Conservation (phyloP, 2,329 filamentous ascomycete genomes). For the Pestalotiopsis sp. region DNA sequence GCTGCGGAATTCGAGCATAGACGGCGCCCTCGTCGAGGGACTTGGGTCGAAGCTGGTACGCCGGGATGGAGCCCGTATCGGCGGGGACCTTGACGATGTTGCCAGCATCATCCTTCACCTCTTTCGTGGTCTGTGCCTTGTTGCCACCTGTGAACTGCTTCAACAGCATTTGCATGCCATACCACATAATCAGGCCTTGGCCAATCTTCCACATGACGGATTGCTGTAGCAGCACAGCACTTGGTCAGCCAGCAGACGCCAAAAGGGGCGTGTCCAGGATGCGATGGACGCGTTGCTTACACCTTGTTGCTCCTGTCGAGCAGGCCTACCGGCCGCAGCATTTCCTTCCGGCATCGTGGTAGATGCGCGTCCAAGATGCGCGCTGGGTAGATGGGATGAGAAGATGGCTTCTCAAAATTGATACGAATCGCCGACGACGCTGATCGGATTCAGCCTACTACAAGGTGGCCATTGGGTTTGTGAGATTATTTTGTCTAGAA, state of each 20-base stretch:
- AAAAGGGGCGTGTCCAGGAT: neutral
- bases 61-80: slow-evolving; percentile 60
- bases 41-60: slow-evolving; percentile 67
- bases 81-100: slow-evolving; percentile 54
- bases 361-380: neutral
- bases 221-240: slow-evolving; percentile 17
- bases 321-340: slow-evolving; percentile 30
- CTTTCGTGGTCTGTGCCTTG: slow-evolving; percentile 48
- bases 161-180: slow-evolving; percentile 61
- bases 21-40: slow-evolving; percentile 61
- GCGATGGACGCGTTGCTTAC: slow-evolving; percentile 28
- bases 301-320: slow-evolving; percentile 31
- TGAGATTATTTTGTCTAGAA: slow-evolving; percentile 7
- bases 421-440: neutral
- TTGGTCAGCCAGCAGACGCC: slow-evolving; percentile 15
- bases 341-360: slow-evolving; percentile 36
- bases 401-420: neutral
- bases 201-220: slow-evolving; percentile 50
- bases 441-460: neutral
- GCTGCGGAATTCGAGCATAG: slow-evolving; percentile 68
- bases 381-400: neutral
- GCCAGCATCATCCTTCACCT: slow-evolving; percentile 54
- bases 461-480: neutral
- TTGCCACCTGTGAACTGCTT: slow-evolving; percentile 54
- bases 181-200: slow-evolving; percentile 57